Percentiles rank a stretch among this genome's conserved stretches.
These are phyloP conservation scores for Mrakia frigida DNA, from an alignment of 768 basidiomycete genomes.

Conservation along the genomic window DNA sequence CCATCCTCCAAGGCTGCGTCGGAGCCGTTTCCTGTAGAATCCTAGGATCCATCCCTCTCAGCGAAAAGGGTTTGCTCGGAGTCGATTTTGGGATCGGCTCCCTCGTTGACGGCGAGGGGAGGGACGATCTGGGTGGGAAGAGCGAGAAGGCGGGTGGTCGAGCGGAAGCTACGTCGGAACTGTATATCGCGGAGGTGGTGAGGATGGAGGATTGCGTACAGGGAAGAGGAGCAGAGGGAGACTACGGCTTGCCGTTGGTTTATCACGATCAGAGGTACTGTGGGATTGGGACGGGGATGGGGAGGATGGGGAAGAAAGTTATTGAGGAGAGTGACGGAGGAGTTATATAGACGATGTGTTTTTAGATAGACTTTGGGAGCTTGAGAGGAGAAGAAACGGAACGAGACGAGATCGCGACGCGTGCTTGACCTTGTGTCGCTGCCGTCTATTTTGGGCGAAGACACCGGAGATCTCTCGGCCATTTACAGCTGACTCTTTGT, in stretches of 20 bases:
- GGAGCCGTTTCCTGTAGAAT: conserved; percentile 71
- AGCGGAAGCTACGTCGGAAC: conserved; percentile 52
- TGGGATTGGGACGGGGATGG: conserved; percentile 19
- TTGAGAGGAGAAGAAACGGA: background rate
- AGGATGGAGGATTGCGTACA: conserved; percentile 50
- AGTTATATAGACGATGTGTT: background rate
- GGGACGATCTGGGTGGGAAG: background rate
- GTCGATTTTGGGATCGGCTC: conserved; percentile 40
- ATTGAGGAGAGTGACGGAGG: conserved; percentile 13
- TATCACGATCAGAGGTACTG: conserved; percentile 33
- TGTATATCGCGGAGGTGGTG: conserved; percentile 75
- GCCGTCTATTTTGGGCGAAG: too few species aligned
- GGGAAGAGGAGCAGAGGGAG: background rate
- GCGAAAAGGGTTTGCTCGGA: conserved; percentile 45
- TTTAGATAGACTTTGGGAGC: background rate
- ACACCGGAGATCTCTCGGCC: too few species aligned
- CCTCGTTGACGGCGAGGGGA: background rate
- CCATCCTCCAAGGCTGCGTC: conserved; percentile 56
- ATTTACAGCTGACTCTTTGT: background rate
- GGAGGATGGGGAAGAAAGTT: background rate
- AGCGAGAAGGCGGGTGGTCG: conserved; percentile 2
- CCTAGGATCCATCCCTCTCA: conserved; percentile 60
- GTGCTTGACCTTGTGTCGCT: too few species aligned
- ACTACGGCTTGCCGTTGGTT: conserved; percentile 28
- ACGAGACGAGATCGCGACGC: background rate